Percentiles rank a stretch among this genome's conserved stretches.
Evolutionary conservation across 2,329 filamentous ascomycete genomes (phyloP).

Genomic region (Dissoconium aciculare): DNA sequence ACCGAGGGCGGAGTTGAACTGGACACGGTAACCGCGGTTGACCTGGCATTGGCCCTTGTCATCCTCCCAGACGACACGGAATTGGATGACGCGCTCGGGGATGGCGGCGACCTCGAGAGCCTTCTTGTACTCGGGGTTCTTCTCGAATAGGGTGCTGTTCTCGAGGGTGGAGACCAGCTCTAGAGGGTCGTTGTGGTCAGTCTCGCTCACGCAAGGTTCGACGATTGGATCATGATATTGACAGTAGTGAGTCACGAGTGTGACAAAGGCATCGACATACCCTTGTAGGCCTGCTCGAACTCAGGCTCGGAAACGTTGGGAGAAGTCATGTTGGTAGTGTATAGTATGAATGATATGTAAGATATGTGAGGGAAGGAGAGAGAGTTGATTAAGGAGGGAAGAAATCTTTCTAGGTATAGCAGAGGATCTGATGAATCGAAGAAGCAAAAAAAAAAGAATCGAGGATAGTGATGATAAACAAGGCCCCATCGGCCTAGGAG

Average conservation of each 20-base stretch:
- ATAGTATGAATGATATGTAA: too few species aligned
- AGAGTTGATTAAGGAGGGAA: too few species aligned
- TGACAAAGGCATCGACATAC: conserved; percentile 42
- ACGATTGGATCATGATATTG: too few species aligned
- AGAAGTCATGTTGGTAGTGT: conserved; percentile 9
- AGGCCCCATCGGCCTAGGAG: too few species aligned
- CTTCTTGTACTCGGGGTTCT: conserved; percentile 87
- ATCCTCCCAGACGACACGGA: conserved; percentile 94
- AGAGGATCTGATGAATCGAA: too few species aligned
- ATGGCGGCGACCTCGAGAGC: conserved; percentile 77
- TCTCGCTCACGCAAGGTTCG: too few species aligned
- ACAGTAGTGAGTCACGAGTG: too few species aligned
- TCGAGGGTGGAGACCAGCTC: conserved; percentile 93
- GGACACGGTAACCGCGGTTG: conserved; percentile 90
- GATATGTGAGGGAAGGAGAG: too few species aligned
- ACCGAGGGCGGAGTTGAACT: conserved; percentile 95
- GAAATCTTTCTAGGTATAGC: too few species aligned
- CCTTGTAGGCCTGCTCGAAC: conserved; percentile 97
- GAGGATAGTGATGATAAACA: too few species aligned
- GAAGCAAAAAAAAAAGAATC: too few species aligned
- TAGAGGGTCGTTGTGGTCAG: too few species aligned
- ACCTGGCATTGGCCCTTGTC: conserved; percentile 79
- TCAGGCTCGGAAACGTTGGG: conserved; percentile 83
- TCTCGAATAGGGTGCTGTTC: conserved; percentile 79
- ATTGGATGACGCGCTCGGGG: conserved; percentile 91